A percentile compares a stretch with the other conserved stretches of the same genome.
Evolutionary conservation across 148 eudicot genomes (phyloP).

Genomic region (Dysphania ambrosioides): DNA sequence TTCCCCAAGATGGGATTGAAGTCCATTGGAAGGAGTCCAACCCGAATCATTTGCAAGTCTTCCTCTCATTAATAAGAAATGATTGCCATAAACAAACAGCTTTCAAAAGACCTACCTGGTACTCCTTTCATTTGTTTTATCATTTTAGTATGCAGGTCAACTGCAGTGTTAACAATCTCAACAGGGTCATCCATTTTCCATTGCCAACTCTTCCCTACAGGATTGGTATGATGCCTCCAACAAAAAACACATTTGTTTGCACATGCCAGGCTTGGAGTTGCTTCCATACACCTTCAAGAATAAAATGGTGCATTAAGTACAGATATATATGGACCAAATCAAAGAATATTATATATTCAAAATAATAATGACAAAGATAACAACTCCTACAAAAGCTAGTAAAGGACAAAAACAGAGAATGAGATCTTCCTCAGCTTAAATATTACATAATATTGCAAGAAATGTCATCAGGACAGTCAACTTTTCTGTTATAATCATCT

Average conservation of each 20-base stretch:
- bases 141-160: slow-evolving; percentile 89
- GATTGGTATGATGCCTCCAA: slow-evolving; percentile 99
- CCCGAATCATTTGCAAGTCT: not conserved
- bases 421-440: too few species aligned
- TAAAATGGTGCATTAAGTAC: slow-evolving; percentile 6
- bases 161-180: slow-evolving; percentile 81
- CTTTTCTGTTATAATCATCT: too few species aligned
- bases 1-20: not conserved
- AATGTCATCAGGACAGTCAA: too few species aligned
- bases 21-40: not conserved
- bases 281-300: slow-evolving; percentile 82
- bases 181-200: slow-evolving; percentile 99
- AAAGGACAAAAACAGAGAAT: too few species aligned
- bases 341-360: not conserved
- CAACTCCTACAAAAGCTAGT: too few species aligned
- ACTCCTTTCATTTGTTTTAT: slow-evolving; percentile 99
- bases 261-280: slow-evolving; percentile 97
- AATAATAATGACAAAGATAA: too few species aligned
- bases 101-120: slow-evolving; percentile 54
- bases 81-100: not conserved
- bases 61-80: not conserved
- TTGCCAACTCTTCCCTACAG: slow-evolving; percentile 89
- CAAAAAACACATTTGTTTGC: slow-evolving; percentile 98
- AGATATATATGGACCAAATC: not conserved
- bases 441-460: too few species aligned